A percentile compares a stretch with the other conserved stretches of the same genome.
Evolutionary conservation across 176 grass and related monocot species (phyloP).

Genomic region (Poa pratensis): DNA sequence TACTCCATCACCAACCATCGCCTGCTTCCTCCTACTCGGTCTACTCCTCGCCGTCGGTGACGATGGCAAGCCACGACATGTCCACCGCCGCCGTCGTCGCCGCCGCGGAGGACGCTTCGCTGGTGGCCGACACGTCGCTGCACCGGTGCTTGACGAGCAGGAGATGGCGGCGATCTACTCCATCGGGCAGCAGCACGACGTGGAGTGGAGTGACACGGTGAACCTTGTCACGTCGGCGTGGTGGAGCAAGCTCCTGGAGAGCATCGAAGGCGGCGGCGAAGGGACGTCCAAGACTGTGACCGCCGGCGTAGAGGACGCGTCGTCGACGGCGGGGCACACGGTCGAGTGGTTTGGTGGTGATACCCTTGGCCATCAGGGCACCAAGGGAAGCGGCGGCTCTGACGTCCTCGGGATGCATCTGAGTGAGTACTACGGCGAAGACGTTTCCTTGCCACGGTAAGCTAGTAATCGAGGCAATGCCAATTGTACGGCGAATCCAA

Average conservation of each 20-base stretch:
- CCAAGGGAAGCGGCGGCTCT: constrained; percentile 19
- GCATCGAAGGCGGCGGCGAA: constrained; percentile 51
- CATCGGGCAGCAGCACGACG: constrained; percentile 77
- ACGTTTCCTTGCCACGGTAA: constrained; percentile 71
- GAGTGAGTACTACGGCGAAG: constrained; percentile 42
- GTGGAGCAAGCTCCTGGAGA: constrained; percentile 91
- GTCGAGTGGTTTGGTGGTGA: constrained; percentile 1
- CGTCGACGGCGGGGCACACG: not conserved
- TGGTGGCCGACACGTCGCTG: constrained; percentile 37
- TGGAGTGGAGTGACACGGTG: constrained; percentile 89
- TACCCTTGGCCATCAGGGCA: constrained; percentile 19
- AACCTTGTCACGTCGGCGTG: constrained; percentile 81
- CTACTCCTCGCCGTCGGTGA: constrained; percentile 49
- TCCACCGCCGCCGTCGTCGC: not conserved
- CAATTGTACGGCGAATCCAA: not conserved
- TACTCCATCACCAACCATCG: constrained; percentile 51
- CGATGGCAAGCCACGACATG: constrained; percentile 36
- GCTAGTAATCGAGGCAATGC: not conserved
- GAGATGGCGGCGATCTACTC: constrained; percentile 83
- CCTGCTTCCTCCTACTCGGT: constrained; percentile 66
- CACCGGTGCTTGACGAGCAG: constrained; percentile 80
- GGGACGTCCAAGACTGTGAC: not conserved
- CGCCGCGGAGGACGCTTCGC: constrained; percentile 38
- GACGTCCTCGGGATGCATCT: constrained; percentile 45
- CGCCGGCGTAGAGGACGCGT: not conserved